Evolutionary conservation across 2,329 filamentous ascomycete species (phyloP).

Genomic region (Colletotrichum sp.): DNA sequence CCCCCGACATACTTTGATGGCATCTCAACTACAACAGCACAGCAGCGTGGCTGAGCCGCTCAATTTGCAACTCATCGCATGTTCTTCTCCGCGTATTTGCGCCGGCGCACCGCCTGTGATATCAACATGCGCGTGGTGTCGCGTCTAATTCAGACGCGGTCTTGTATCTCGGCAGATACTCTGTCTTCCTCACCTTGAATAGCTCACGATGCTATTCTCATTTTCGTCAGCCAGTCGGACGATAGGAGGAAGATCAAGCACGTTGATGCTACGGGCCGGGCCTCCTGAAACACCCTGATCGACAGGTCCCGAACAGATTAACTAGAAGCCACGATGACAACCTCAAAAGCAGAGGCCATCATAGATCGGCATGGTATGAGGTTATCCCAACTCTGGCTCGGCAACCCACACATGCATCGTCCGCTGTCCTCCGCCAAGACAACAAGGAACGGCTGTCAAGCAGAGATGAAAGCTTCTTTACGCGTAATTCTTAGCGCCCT

Average conservation of each 20-base stretch:
- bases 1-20: background rate
- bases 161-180: background rate
- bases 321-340: background rate
- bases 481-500: background rate
- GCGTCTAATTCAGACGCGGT: background rate
- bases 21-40: background rate
- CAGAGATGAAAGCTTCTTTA: background rate
- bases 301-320: background rate
- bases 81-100: background rate
- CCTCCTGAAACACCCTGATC: background rate
- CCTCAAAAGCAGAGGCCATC: background rate
- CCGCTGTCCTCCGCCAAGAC: background rate
- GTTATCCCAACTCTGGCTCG: background rate
- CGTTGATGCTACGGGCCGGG: background rate
- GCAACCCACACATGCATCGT: background rate
- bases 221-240: background rate
- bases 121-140: background rate
- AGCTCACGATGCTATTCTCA: background rate
- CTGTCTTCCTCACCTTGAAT: background rate
- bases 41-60: background rate
- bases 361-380: background rate
- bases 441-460: background rate
- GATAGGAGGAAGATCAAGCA: background rate
- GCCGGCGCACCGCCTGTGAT: background rate
- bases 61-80: background rate